These are phyloP conservation scores for Alternaria ventricosa DNA, from an alignment of 2,329 filamentous ascomycete species.

Conservation along the genomic window DNA sequence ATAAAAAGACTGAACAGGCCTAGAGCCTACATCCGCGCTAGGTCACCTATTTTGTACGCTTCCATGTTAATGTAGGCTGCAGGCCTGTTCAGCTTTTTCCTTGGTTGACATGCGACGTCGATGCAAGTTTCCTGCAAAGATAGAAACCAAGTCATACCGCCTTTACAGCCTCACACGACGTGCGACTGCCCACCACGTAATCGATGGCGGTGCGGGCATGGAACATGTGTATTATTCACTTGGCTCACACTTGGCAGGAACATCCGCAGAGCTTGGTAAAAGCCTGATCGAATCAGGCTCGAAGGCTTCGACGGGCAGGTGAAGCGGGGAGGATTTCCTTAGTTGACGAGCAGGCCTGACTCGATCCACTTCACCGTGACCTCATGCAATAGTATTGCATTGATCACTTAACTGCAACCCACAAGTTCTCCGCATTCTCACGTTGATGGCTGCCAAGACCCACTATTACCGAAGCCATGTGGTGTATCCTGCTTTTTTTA, in stretches of 20 bases:
- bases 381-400: background rate
- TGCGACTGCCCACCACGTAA: background rate
- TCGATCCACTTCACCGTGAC: background rate
- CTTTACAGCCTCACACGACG: background rate
- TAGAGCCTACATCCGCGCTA: too few relatives aligned
- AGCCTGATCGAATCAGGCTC: background rate
- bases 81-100: too few relatives aligned
- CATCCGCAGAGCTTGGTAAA: conserved; percentile 1
- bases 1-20: too few relatives aligned
- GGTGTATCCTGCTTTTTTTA: background rate
- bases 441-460: background rate
- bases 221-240: background rate
- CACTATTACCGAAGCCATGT: background rate
- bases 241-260: background rate
- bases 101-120: too few relatives aligned
- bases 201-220: background rate
- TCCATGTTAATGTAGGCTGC: too few relatives aligned
- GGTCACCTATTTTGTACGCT: too few relatives aligned
- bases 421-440: background rate
- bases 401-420: background rate
- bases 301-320: background rate
- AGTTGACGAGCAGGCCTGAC: background rate
- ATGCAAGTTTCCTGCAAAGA: background rate
- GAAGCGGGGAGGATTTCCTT: background rate
- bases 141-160: background rate